Base-by-base conservation (phyloP, 352 stramenopile species). In the Thalassiosira ordinaria region DNA sequence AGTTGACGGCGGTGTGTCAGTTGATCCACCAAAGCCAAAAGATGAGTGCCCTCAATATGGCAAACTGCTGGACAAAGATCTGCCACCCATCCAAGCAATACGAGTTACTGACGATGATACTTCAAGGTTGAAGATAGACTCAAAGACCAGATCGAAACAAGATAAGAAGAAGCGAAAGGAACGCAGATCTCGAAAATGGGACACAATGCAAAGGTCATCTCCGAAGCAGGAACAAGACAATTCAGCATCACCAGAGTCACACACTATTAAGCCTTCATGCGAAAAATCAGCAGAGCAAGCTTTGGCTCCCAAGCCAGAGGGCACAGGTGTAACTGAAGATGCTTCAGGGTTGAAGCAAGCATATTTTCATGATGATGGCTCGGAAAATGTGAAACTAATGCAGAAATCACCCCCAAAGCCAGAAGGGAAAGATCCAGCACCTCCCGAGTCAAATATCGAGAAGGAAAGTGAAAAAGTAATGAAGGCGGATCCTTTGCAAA, bases 11-110 rank as follows among this genome's bases (percentile, higher is more conserved):
- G 46, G 1, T 1, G 27, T 29, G 46, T 4, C 46, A 27, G n/a
- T 49, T 2, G 8, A 64, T 49, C 29, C 55, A 4, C n/a, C 55
- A 41, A 47, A 64, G 55, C 33, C 18, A 33, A 57, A 57, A 24
- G 16, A 16, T 46, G 44, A 69, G 26, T n/a, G n/a, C n/a, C 47
- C 41, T 57, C 24, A 20, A 60, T 31, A n/a, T 39, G 20, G 44
- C 41, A n/a, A 29, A 46, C 14, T 55, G 26, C 20, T 27, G 4
- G 26, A 41, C 37, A 13, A 44, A 55, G 44, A 44, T 57, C 59
- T 31, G 33, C 24, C 3, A 60, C 39, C 31, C n/a, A 69, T 5
- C n/a, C 18, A 1, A 7, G 27, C 2, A 24, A 24, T 5, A 11
- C n/a, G 4, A 24, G 46, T 29, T 53, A 4, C 41, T n/a, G 13